These are phyloP conservation scores for Pseudozyma sp. DNA, from an alignment of 1,284 basidiomycete genomes.

Conservation along the genomic window DNA sequence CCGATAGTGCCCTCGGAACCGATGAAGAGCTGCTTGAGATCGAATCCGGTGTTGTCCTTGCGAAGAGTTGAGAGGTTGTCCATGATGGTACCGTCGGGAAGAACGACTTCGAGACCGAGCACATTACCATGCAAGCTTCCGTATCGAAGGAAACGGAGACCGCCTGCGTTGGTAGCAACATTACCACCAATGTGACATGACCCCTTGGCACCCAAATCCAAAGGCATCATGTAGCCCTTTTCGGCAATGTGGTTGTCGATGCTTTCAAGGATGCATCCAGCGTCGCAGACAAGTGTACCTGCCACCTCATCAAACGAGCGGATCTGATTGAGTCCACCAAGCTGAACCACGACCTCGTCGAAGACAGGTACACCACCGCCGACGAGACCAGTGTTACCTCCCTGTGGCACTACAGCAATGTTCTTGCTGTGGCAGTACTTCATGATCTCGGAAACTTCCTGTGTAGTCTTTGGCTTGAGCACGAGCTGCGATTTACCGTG, in stretches of 20 bases:
- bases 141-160: slow-evolving; percentile 90
- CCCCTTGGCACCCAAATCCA: slow-evolving; percentile 97
- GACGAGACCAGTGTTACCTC: slow-evolving; percentile 97
- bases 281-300: slow-evolving; percentile 77
- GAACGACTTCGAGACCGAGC: slow-evolving; percentile 94
- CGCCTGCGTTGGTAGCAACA: slow-evolving; percentile 96
- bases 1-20: slow-evolving; percentile 97
- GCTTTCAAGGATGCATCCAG: slow-evolving; percentile 92
- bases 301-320: slow-evolving; percentile 85
- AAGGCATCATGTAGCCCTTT: slow-evolving; percentile 93
- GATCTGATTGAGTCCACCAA: slow-evolving; percentile 84
- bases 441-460: slow-evolving; percentile 85
- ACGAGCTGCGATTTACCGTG: slow-evolving; percentile 84
- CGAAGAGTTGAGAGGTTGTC: slow-evolving; percentile 73
- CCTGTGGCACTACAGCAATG: slow-evolving; percentile 87
- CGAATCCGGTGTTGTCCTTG: slow-evolving; percentile 99
- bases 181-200: slow-evolving; percentile 99
- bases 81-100: slow-evolving; percentile 89
- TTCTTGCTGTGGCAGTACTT: slow-evolving; percentile 62
- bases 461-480: slow-evolving; percentile 86
- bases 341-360: slow-evolving; percentile 88
- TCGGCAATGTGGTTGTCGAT: slow-evolving; percentile 88
- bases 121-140: slow-evolving; percentile 95
- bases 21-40: slow-evolving; percentile 98
- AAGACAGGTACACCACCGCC: slow-evolving; percentile 91